A percentile compares a stretch with the other conserved stretches of the same genome.
Evolutionary conservation across 2,329 filamentous ascomycete genomes (phyloP).

Genomic region (Paraphaeosphaeria sporulosa): DNA sequence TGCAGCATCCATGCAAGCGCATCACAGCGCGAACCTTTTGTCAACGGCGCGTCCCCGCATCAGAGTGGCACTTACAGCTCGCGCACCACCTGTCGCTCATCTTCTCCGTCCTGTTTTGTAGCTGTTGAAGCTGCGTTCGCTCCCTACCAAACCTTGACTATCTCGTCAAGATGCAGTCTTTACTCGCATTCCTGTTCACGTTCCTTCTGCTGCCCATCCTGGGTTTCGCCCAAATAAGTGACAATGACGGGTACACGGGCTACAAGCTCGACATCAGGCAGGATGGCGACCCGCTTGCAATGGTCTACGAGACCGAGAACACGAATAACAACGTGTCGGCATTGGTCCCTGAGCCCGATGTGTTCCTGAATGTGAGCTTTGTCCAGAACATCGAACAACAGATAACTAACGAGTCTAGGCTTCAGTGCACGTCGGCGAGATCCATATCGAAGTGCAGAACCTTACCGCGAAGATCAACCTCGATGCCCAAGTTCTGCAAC

Average conservation of each 20-base stretch:
- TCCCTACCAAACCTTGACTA: conserved; percentile 20
- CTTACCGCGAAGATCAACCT: conserved; percentile 68
- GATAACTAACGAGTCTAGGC: conserved; percentile 39
- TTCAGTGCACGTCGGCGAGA: conserved; percentile 64
- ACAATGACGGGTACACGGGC: conserved; percentile 61
- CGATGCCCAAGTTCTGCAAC: conserved; percentile 64
- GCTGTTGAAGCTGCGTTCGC: conserved; percentile 32
- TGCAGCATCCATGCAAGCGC: conserved; percentile 31
- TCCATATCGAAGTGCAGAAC: conserved; percentile 66
- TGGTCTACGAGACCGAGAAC: conserved; percentile 62
- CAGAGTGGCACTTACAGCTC: conserved; percentile 21
- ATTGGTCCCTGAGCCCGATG: conserved; percentile 61
- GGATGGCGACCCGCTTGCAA: conserved; percentile 59
- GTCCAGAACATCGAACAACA: background rate
- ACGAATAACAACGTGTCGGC: conserved; percentile 56
- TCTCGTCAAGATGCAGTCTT: conserved; percentile 30
- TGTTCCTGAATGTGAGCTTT: conserved; percentile 60
- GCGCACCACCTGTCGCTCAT: conserved; percentile 24
- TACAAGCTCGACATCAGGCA: conserved; percentile 60
- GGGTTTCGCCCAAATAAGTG: conserved; percentile 41
- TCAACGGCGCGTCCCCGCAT: conserved; percentile 31
- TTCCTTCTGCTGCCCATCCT: conserved; percentile 45
- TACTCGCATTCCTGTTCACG: conserved; percentile 33
- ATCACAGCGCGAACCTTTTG: conserved; percentile 29
- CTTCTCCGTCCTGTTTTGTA: conserved; percentile 24